Percentiles rank a stretch among this genome's conserved stretches.
Conservation (phyloP, 148 eudicot species). For the Rhododendron simsii region DNA sequence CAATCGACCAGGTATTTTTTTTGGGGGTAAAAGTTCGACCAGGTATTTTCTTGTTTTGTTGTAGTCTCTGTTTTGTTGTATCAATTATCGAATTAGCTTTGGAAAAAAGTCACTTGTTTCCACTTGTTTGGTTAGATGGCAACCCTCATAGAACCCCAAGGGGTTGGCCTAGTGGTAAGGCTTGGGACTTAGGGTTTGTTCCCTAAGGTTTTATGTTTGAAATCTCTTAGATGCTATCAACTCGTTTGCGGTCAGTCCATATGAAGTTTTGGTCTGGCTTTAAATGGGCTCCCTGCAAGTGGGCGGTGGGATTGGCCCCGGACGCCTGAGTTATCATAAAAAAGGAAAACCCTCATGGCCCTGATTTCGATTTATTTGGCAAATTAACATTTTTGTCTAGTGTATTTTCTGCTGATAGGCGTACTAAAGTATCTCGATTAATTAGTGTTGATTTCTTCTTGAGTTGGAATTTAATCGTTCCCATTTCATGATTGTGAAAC, state of each 20-base stretch:
- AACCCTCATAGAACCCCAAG: not conserved
- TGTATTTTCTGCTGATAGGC: not conserved
- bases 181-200: no score
- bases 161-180: no score
- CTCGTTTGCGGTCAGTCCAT: no score
- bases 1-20: constrained; percentile 39
- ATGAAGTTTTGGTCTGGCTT: no score
- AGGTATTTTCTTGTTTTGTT: constrained; percentile 24
- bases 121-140: not conserved
- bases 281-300: no score
- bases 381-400: not conserved
- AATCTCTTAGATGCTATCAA: no score
- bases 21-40: not conserved
- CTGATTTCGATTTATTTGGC: not conserved
- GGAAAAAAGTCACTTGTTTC: not conserved
- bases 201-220: no score
- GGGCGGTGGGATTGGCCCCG: no score
- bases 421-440: not conserved
- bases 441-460: not conserved
- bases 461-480: not conserved
- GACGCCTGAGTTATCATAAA: no score
- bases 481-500: not conserved
- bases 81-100: not conserved
- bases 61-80: not conserved
- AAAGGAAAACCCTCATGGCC: not conserved